A percentile compares a stretch with the other conserved stretches of the same genome.
Conservation (phyloP, 164 flowering plant species). For the Aristolochia fimbriata region DNA sequence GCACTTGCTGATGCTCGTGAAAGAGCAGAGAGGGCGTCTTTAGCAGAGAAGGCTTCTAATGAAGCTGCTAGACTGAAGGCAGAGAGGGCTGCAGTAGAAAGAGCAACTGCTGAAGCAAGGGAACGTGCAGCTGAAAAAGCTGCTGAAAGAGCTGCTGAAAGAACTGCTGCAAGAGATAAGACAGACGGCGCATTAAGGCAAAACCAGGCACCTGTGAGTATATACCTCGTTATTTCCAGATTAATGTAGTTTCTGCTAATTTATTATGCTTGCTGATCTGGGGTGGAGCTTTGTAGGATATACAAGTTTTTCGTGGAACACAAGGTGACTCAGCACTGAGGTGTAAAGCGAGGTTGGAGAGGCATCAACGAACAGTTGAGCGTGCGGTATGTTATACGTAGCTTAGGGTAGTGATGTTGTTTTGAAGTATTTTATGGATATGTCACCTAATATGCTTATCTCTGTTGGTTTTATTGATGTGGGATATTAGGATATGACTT, state of each 20-base stretch:
- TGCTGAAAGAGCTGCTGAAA: too few relatives aligned
- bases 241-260: background rate
- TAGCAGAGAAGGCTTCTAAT: constrained; percentile 41
- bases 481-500: background rate
- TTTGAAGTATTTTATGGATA: background rate
- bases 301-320: constrained; percentile 28
- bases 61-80: constrained; percentile 60
- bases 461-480: too few relatives aligned
- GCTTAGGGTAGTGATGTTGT: background rate
- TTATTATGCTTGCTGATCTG: constrained; percentile 1
- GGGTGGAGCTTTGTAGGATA: constrained; percentile 1
- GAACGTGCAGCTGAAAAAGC: constrained; percentile 79
- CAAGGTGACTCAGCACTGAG: constrained; percentile 85
- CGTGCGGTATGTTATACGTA: constrained; percentile 92
- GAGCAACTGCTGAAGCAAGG: constrained; percentile 83
- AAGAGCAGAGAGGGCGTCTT: constrained; percentile 40
- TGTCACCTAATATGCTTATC: too few relatives aligned
- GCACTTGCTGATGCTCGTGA: constrained; percentile 40
- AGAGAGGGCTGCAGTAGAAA: constrained; percentile 86
- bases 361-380: constrained; percentile 76
- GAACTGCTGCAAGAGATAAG: constrained; percentile 34
- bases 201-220: constrained; percentile 19
- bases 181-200: constrained; percentile 35
- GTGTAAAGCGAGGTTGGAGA: constrained; percentile 78
- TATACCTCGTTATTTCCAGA: constrained; percentile 1